phyloP scores from a whole-genome alignment of 176 grass and related monocot species.

The Bothriochloa decipiens region DNA sequence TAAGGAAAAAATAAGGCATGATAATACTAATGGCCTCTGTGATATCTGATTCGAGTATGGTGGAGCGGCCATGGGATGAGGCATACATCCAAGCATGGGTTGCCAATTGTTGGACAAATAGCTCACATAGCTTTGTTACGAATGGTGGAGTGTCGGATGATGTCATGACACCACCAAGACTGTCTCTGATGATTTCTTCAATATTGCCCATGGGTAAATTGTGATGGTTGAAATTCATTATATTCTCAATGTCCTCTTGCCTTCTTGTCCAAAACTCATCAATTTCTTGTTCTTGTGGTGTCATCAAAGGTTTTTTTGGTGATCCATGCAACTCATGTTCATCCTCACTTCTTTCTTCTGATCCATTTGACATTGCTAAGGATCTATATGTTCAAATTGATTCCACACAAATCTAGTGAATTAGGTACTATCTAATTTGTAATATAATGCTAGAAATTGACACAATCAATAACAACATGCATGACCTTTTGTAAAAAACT shows the following conservation, averaged over 20 bases:
- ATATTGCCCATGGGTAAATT: background rate
- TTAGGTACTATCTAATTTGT: background rate
- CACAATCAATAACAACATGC: background rate
- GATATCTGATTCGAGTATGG: conserved; percentile 14
- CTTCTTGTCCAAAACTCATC: background rate
- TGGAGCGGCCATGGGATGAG: background rate
- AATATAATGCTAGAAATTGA: background rate
- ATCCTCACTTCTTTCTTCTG: background rate
- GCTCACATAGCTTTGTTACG: background rate
- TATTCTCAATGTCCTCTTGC: background rate
- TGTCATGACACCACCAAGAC: background rate
- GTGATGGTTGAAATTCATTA: background rate
- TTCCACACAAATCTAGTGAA: background rate
- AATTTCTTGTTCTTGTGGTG: background rate
- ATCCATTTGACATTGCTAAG: background rate
- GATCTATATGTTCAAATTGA: background rate
- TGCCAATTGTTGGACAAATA: background rate
- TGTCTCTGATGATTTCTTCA: background rate
- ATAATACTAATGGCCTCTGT: background rate
- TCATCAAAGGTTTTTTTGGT: background rate
- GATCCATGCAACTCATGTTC: background rate
- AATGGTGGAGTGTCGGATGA: background rate
- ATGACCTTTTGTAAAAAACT: background rate
- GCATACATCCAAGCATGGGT: background rate
- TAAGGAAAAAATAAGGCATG: background rate